Base-by-base conservation (phyloP, 1,139 yeast species). In the Sugiyamaella pinicola region DNA sequence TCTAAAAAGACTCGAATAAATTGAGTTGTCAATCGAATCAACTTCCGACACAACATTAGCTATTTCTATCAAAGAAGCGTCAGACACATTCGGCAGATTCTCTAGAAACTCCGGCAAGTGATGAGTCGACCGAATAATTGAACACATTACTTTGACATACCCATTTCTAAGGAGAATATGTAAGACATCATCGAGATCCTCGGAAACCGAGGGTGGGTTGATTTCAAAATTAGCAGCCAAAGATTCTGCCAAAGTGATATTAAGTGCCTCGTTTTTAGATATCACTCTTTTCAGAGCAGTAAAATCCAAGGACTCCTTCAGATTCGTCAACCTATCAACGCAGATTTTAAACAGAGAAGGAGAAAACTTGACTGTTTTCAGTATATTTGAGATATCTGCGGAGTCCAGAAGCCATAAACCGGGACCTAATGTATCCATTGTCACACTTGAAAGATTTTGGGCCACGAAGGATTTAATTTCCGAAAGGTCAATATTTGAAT, bases 321-420 rank as follows among this genome's bases (percentile, higher is more conserved):
- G n/a, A 9, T 28, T 37, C 18, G 44, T 46, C 17, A 46, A 12
- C 10, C 49, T 33, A 26, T 46, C 43, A 35, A 46, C 29, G 28
- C 49, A 46, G 22, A 35, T 4, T 12, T 19, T 35, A 15, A 18
- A 13, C 2, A 46, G 12, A 8, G 28, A 9, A 7, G 43, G 7
- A 5, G 44, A 24, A 9, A 46, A 8, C n/a, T 5, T 37, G 22
- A 26, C 13, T 3, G 10, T 10, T 24, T 35, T 7, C 3, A 37
- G 24, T 7, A 26, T 21, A 28, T 17, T 17, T 7, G 28, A 4
- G 6, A 46, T 35, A 26, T 35, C 52, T 6, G 33, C 17, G 8
- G 52, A 38, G 35, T 49, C 52, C 8, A 41, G 33, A 18, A 49
- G 42, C 52, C 47, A 49, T n/a, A 42, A 10, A 1, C 37, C 47